These are phyloP conservation scores for Canavalia ensiformis DNA, from an alignment of 306 rosid species.

Conservation along the genomic window DNA sequence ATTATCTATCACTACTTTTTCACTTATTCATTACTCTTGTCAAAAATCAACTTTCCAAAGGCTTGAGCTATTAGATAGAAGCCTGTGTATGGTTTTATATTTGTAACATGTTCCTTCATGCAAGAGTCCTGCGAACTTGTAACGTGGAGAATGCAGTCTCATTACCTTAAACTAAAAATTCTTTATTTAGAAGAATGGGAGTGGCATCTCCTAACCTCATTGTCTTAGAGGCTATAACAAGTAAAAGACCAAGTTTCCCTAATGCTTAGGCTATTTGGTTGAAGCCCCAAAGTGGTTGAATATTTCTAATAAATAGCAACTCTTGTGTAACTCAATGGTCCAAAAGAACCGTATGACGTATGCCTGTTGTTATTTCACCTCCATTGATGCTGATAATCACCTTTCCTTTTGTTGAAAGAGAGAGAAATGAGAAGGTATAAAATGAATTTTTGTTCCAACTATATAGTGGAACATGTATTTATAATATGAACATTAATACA, in stretches of 20 bases:
- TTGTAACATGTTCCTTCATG: not conserved
- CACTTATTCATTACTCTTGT: not conserved
- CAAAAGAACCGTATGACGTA: not conserved
- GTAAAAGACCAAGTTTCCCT: constrained; percentile 25
- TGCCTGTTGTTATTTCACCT: constrained; percentile 2
- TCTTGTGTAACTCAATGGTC: constrained; percentile 29
- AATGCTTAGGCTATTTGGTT: constrained; percentile 24
- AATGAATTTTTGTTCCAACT: too few relatives aligned
- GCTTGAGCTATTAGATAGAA: constrained; percentile 9
- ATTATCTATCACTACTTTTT: constrained; percentile 33
- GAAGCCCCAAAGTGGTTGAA: constrained; percentile 25
- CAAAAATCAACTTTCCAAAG: constrained; percentile 8
- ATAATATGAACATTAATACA: too few relatives aligned
- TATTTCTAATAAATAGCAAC: not conserved
- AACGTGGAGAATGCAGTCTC: not conserved
- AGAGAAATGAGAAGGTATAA: too few relatives aligned
- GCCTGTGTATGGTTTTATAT: constrained; percentile 17
- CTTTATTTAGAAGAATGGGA: not conserved
- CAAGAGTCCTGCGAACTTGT: constrained; percentile 10
- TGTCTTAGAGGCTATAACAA: not conserved
- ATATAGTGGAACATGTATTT: too few relatives aligned
- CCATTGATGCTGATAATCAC: constrained; percentile 17
- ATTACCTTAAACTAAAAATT: constrained; percentile 7
- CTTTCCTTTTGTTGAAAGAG: not conserved
- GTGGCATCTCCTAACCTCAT: not conserved